These are phyloP conservation scores for Gelatoporia subvermispora DNA, from an alignment of 768 basidiomycete genomes.

Conservation along the genomic window DNA sequence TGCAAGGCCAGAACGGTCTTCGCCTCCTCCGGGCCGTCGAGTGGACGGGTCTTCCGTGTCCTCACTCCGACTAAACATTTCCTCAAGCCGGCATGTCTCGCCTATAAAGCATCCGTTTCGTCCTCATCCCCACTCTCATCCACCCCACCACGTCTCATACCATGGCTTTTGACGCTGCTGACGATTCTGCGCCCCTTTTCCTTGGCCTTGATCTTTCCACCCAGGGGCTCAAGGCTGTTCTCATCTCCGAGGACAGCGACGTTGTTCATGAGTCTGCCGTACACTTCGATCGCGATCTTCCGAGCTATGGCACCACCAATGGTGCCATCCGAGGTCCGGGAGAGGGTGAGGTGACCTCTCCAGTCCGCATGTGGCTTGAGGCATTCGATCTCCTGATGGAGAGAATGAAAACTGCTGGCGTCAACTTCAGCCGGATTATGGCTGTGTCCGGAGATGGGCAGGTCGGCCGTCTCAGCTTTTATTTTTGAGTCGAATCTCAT, in stretches of 20 bases:
- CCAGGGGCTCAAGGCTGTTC: constrained; percentile 75
- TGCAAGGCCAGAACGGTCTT: no score
- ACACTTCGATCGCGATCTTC: constrained; percentile 77
- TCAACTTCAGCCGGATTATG: constrained; percentile 52
- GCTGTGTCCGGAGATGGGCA: constrained; percentile 78
- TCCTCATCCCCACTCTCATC: background rate
- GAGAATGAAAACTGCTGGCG: constrained; percentile 51
- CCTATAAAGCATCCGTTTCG: background rate
- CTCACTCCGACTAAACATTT: no score
- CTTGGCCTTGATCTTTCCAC: constrained; percentile 86
- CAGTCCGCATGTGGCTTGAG: constrained; percentile 82
- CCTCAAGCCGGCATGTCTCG: no score
- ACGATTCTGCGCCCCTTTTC: constrained; percentile 36
- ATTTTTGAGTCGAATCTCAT: background rate
- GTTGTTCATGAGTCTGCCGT: constrained; percentile 68
- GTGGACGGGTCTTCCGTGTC: no score
- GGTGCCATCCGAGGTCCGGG: constrained; percentile 63
- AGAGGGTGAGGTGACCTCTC: constrained; percentile 72
- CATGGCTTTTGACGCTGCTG: background rate
- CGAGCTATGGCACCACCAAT: constrained; percentile 59
- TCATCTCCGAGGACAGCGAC: constrained; percentile 51
- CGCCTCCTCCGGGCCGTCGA: no score
- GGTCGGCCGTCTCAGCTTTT: constrained; percentile 32
- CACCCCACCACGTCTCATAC: background rate
- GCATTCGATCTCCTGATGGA: constrained; percentile 76